These are phyloP conservation scores for Pseudomicrostroma phylloplanum DNA, from an alignment of 1,284 basidiomycete species.

Conservation along the genomic window DNA sequence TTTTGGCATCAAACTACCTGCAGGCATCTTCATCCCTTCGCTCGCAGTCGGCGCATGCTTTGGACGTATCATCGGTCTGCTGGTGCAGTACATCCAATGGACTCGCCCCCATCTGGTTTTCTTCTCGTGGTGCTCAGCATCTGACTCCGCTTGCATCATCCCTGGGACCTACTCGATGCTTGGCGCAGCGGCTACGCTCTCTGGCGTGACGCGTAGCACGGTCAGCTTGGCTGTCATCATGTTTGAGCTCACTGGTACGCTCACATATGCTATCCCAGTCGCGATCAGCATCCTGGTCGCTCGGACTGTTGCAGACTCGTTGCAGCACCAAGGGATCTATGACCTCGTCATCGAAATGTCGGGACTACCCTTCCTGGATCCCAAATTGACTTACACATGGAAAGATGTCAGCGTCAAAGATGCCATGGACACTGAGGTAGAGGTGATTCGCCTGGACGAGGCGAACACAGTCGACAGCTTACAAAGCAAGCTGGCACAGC, in stretches of 20 bases:
- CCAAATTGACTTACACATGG: constrained; percentile 83
- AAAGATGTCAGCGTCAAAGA: constrained; percentile 33
- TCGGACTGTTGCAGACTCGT: constrained; percentile 73
- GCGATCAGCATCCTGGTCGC: constrained; percentile 82
- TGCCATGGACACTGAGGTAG: constrained; percentile 36
- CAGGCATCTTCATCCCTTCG: constrained; percentile 95
- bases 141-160: constrained; percentile 91
- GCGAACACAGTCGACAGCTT: constrained; percentile 61
- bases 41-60: constrained; percentile 95
- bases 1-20: constrained; percentile 69
- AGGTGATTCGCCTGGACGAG: constrained; percentile 55
- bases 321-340: constrained; percentile 91
- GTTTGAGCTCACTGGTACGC: constrained; percentile 92
- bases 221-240: constrained; percentile 98
- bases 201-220: constrained; percentile 88
- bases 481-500: constrained; percentile 57
- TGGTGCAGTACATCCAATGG: constrained; percentile 71
- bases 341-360: constrained; percentile 80
- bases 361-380: constrained; percentile 71
- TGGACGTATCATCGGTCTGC: constrained; percentile 78
- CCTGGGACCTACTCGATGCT: constrained; percentile 67
- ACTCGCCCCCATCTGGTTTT: constrained; percentile 63
- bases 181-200: constrained; percentile 28
- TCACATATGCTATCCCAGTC: constrained; percentile 90
- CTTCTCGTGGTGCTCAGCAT: constrained; percentile 74